Evolutionary conservation across 2,329 filamentous ascomycete genomes (phyloP).

Genomic region (Helminthosporium solani): DNA sequence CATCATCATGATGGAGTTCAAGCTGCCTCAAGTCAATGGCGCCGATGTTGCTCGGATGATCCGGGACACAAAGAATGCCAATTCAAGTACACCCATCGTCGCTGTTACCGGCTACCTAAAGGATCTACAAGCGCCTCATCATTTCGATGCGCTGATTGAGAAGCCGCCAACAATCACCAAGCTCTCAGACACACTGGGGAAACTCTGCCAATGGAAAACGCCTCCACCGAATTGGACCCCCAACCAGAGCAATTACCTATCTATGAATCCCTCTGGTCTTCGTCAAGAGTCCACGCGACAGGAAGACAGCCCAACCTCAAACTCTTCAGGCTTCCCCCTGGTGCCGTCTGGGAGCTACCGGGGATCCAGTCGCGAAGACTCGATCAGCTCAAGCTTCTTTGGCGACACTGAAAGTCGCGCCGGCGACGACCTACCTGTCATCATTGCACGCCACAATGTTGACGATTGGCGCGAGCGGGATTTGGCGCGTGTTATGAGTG

Average conservation of each 20-base stretch:
- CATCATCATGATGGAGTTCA: conserved; percentile 97
- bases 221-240: conserved; percentile 62
- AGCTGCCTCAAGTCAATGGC: conserved; percentile 90
- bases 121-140: conserved; percentile 89
- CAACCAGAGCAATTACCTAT: conserved; percentile 31
- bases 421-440: conserved; percentile 71
- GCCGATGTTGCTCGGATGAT: conserved; percentile 97
- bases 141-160: conserved; percentile 93
- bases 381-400: conserved; percentile 83
- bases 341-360: conserved; percentile 74
- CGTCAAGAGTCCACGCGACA: conserved; percentile 62
- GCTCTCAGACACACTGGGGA: conserved; percentile 80
- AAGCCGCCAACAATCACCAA: conserved; percentile 95
- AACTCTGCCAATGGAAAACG: conserved; percentile 91
- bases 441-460: conserved; percentile 70
- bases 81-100: conserved; percentile 91
- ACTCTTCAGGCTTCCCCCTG: conserved; percentile 71
- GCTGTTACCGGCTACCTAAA: conserved; percentile 98
- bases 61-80: conserved; percentile 91
- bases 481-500: conserved; percentile 54
- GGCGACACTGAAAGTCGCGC: conserved; percentile 80
- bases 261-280: conserved; percentile 60
- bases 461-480: conserved; percentile 74
- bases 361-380: conserved; percentile 81
- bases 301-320: conserved; percentile 82